phyloP scores from a whole-genome alignment of 495 filamentous ascomycete species.

The Glutinoglossum americanum region DNA sequence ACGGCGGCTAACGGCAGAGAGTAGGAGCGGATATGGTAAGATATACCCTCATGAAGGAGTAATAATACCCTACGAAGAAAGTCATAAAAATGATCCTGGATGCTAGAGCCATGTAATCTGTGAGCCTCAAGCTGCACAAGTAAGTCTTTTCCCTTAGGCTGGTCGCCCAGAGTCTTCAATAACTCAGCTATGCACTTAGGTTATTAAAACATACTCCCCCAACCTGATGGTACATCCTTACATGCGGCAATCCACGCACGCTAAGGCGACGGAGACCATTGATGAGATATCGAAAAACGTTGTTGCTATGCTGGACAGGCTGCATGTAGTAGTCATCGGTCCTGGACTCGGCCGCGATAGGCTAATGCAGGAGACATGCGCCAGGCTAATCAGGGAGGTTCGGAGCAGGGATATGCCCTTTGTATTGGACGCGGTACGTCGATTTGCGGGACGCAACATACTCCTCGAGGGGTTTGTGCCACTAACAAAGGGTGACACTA shows the following conservation, averaged over 20 bases:
- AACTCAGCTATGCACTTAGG: constrained; percentile 14
- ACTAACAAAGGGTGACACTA: background rate
- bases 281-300: constrained; percentile 43
- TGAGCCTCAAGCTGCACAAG: constrained; percentile 58
- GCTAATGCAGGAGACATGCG: constrained; percentile 75
- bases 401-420: constrained; percentile 51
- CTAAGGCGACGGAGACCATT: constrained; percentile 19
- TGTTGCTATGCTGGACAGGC: constrained; percentile 56
- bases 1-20: background rate
- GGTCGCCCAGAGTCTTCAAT: background rate
- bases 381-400: constrained; percentile 59
- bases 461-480: background rate
- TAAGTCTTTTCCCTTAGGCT: constrained; percentile 7
- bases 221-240: constrained; percentile 97
- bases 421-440: constrained; percentile 50
- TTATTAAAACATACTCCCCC: constrained; percentile 94
- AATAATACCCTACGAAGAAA: background rate
- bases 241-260: constrained; percentile 50
- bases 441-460: background rate
- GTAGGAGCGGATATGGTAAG: constrained; percentile 61
- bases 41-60: constrained; percentile 3
- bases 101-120: constrained; percentile 85
- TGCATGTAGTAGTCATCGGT: constrained; percentile 86
- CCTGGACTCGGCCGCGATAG: constrained; percentile 79
- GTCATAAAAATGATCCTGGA: background rate